Base-by-base conservation (phyloP, 2,329 filamentous ascomycete genomes). In the Ophiostoma novo-ulmi region DNA sequence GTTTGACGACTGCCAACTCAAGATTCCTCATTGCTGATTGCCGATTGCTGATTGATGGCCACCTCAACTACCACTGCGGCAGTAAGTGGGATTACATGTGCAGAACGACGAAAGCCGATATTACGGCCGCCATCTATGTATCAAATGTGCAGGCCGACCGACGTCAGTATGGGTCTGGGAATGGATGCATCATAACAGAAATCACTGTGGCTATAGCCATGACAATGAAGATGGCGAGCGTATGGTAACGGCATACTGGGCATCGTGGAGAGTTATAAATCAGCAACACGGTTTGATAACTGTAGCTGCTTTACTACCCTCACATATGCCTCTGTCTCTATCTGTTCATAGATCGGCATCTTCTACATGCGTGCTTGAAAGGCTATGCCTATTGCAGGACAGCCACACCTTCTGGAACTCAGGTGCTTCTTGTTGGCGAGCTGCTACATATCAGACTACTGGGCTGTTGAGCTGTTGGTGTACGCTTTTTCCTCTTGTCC, bases 381-480 rank as follows among this genome's bases (percentile, higher is more conserved):
- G 31, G 52, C 52, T 58, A 58, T 58, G 52, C 52, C 52, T 58
- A 31, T 58, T 58, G 52, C 22, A 58, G 52, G 52, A 58, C 52
- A 22, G 5, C 52, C n/a, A 58, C n/a, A 58, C n/a, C 52, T 58
- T 58, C 20, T 58, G 14, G n/a, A 26, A 10, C 22, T 26, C 52
- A 17, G 22, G n/a, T 31, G 44, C 38, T 48, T 58, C 52, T 26
- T 58, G 52, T 22, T 48, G 44, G 44, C 17, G 17, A 48, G 44
- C 44, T 20, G 38, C 44, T 48, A 2, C 7, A n/a, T 8, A 48
- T 48, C 6, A 20, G 38, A n/a, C 44, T 48, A 20, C 44, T 48
- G 17, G 20, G 44, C 44, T n/a, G 44, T 20, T 48, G 17, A n/a
- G 44, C 7, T 48, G 17, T 48, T 58, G 52, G 52, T 58, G 52